Base-by-base conservation (phyloP, 805 yeast species). In the Tetrapisispora nanseiensis region DNA sequence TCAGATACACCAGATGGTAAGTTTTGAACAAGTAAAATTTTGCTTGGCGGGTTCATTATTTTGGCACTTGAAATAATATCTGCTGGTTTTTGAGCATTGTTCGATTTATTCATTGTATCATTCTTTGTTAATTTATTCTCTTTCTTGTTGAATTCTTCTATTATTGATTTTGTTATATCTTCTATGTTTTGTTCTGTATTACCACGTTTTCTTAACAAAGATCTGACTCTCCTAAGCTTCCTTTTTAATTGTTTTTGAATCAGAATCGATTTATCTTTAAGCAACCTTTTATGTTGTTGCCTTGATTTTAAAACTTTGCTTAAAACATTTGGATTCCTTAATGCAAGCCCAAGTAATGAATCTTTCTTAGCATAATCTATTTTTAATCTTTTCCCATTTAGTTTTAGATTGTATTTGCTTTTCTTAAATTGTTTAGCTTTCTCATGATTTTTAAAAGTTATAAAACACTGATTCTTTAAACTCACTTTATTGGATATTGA, bases 11-110 rank as follows among this genome's bases (percentile, higher is more conserved):
- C 69, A 3, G 54, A 54, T 0, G 87, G 80, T 37, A 87, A 59
- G 36, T 75, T 69, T 48, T 86, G 92, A 12, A 86, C 57, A 40
- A 89, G 70, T 28, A 89, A 61, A 5, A 76, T 69, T 42, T 75
- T 80, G 63, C 86, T 75, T 0, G 95, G 92, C 15, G 86, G 86
- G 21, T 59, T 58, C 11, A 52, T 53, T n/a, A 45, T n/a, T n/a
- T n/a, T n/a, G n/a, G n/a, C n/a, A n/a, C n/a, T n/a, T n/a, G n/a
- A n/a, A n/a, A n/a, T n/a, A n/a, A n/a, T n/a, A n/a, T n/a, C n/a
- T n/a, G n/a, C n/a, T n/a, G 18, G 37, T 20, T 13, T 41, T n/a
- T 4, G 32, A 22, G 31, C n/a, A n/a, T n/a, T n/a, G n/a, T n/a
- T n/a, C n/a, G n/a, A n/a, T n/a, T n/a, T n/a, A n/a, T n/a, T n/a